Evolutionary conservation across 768 basidiomycete genomes (phyloP).

Genomic region (Suillus weaverae): DNA sequence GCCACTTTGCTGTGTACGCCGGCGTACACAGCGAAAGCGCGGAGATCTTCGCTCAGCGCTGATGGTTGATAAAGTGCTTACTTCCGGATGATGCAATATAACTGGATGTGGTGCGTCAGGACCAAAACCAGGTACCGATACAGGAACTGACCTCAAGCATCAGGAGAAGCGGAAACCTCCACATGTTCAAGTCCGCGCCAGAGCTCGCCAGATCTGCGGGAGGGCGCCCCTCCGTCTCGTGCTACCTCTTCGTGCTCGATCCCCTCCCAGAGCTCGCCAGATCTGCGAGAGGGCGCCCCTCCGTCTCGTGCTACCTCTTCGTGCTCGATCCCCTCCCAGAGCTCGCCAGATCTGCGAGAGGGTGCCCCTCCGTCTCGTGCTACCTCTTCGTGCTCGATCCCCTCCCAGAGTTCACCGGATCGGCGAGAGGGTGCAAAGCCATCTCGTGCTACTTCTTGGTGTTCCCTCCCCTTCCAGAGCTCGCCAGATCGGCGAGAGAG

Average conservation of each 20-base stretch:
- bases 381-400: background rate
- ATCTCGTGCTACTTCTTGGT: background rate
- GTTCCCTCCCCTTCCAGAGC: background rate
- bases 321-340: background rate
- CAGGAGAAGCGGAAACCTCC: background rate
- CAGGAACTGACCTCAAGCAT: background rate
- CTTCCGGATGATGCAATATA: too few relatives aligned
- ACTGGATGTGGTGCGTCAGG: background rate
- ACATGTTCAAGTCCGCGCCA: constrained; percentile 4
- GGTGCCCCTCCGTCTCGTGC: background rate
- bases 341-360: background rate
- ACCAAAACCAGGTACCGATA: background rate
- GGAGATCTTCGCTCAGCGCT: background rate
- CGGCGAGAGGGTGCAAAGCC: background rate
- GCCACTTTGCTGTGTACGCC: background rate
- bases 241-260: background rate
- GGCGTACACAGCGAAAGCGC: background rate
- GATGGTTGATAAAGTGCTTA: background rate
- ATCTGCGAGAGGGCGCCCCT: background rate
- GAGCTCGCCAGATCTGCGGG: constrained; percentile 1
- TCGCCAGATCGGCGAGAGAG: background rate
- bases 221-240: background rate
- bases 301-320: background rate
- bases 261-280: background rate
- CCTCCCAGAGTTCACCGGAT: background rate